These are phyloP conservation scores for Plasmodium gonderi DNA, from an alignment of 169 alveolate genomes.

Conservation along the genomic window DNA sequence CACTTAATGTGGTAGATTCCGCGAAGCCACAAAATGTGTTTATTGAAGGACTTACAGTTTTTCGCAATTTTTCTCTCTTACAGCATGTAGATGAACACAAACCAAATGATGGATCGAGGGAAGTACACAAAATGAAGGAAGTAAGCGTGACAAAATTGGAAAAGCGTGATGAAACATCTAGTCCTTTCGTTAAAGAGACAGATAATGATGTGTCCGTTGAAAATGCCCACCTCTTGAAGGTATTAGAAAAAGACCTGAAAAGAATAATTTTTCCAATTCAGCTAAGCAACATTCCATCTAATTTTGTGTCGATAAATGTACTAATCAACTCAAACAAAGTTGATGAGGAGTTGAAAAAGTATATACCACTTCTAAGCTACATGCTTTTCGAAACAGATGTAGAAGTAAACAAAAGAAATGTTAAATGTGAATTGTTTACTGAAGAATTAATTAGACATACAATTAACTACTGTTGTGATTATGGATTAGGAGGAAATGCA, in stretches of 20 bases:
- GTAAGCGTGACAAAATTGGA: no score
- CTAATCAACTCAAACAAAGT: slow-evolving; percentile 71
- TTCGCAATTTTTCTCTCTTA: slow-evolving; percentile 56
- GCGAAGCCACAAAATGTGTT: slow-evolving; percentile 48
- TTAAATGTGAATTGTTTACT: slow-evolving; percentile 76
- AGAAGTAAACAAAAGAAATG: slow-evolving; percentile 11
- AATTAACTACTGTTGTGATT: slow-evolving; percentile 75
- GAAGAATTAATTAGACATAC: slow-evolving; percentile 75
- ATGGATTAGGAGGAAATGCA: slow-evolving; percentile 76
- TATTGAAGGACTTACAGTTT: slow-evolving; percentile 71
- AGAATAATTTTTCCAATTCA: slow-evolving; percentile 74
- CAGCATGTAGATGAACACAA: neutral
- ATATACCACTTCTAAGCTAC: slow-evolving; percentile 76
- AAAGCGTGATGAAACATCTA: no score
- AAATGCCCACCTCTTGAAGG: neutral
- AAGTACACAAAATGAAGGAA: no score
- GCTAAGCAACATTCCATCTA: slow-evolving; percentile 79
- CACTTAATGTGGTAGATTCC: slow-evolving; percentile 50
- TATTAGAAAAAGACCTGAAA: slow-evolving; percentile 36
- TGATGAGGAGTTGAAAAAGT: slow-evolving; percentile 47
- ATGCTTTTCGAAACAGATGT: slow-evolving; percentile 79
- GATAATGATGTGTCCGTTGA: neutral
- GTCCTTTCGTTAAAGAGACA: neutral
- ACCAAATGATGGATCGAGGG: neutral
- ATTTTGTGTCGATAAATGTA: slow-evolving; percentile 79